Conservation (phyloP, 805 yeast species). For the Yarrowia deformans region DNA sequence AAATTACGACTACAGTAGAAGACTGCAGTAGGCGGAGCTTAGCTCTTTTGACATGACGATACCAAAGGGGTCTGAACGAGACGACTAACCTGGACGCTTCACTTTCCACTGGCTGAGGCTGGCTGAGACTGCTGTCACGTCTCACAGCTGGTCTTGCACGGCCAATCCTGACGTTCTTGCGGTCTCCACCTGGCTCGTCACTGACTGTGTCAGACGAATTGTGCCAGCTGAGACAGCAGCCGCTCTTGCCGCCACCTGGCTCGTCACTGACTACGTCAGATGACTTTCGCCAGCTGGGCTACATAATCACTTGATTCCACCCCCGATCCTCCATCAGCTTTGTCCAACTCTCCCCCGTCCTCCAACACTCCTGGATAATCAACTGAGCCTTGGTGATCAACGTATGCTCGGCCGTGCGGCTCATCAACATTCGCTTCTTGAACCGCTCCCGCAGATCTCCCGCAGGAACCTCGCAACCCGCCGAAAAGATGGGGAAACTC, state of each 20-base stretch:
- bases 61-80: no score
- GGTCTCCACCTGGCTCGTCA: not conserved
- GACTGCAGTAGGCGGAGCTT: no score
- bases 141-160: not conserved
- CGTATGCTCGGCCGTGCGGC: slow-evolving; percentile 22
- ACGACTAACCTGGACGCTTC: no score
- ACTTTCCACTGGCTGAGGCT: no score
- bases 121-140: not conserved
- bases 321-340: slow-evolving; percentile 36
- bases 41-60: no score
- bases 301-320: slow-evolving; percentile 36
- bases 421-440: slow-evolving; percentile 47
- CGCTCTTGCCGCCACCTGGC: not conserved
- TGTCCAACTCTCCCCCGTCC: slow-evolving; percentile 35
- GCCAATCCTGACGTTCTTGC: not conserved
- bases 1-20: slow-evolving; percentile 12
- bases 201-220: not conserved
- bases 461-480: slow-evolving; percentile 64
- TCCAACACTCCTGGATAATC: slow-evolving; percentile 37
- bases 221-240: not conserved
- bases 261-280: not conserved
- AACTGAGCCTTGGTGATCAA: slow-evolving; percentile 28
- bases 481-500: slow-evolving; percentile 62
- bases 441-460: slow-evolving; percentile 52
- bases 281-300: not conserved